A percentile compares a stretch with the other conserved stretches of the same genome.
phyloP scores from a whole-genome alignment of 2,329 filamentous ascomycete species.

The Exophiala lecanii-corni region DNA sequence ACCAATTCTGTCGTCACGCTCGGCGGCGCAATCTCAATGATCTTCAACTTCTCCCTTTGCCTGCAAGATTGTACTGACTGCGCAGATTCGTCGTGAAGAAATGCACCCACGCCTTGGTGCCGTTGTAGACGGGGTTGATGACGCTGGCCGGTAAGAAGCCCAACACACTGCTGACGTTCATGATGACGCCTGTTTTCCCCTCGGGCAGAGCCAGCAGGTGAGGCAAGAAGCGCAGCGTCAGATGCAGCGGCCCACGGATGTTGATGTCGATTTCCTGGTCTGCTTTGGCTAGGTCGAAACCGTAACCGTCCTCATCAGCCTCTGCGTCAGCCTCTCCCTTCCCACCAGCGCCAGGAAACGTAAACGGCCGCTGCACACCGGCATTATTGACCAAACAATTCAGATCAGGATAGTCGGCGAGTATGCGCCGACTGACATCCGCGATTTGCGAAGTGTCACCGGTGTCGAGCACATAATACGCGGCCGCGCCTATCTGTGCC shows the following conservation, averaged over 20 bases:
- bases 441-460: constrained; percentile 40
- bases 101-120: constrained; percentile 56
- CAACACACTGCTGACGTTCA: constrained; percentile 53
- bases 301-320: too few species aligned
- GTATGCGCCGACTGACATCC: constrained; percentile 43
- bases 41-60: constrained; percentile 41
- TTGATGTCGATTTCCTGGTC: constrained; percentile 58
- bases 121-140: constrained; percentile 57
- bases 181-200: constrained; percentile 43
- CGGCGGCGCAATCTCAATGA: constrained; percentile 55
- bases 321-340: too few species aligned
- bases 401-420: constrained; percentile 48
- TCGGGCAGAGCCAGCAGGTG: constrained; percentile 43
- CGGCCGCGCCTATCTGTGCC: constrained; percentile 42
- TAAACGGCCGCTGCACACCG: constrained; percentile 52
- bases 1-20: constrained; percentile 51
- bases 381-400: constrained; percentile 59
- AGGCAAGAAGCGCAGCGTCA: constrained; percentile 45
- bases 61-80: constrained; percentile 42
- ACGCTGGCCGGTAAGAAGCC: constrained; percentile 50
- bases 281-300: constrained; percentile 42
- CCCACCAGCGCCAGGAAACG: constrained; percentile 36
- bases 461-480: constrained; percentile 52
- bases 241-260: constrained; percentile 55
- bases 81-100: constrained; percentile 54